phyloP scores from a whole-genome alignment of 164 flowering plant species.

The Santalum album region DNA sequence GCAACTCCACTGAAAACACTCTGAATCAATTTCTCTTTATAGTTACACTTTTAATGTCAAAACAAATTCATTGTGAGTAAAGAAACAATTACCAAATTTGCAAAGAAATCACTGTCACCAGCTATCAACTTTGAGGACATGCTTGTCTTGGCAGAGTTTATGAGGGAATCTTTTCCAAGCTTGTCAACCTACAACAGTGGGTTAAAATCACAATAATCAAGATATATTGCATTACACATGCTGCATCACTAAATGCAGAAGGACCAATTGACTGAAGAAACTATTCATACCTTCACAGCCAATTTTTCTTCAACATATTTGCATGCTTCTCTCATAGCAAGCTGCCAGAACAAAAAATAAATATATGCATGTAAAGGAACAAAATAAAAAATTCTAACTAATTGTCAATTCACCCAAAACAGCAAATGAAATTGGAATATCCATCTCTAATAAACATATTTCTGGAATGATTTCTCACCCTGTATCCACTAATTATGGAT shows the following conservation, averaged over 20 bases:
- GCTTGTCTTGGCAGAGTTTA: slow-evolving; percentile 97
- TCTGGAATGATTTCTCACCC: slow-evolving; percentile 39
- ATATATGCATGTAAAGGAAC: too few species aligned
- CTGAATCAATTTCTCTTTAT: too few species aligned
- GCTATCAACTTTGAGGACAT: slow-evolving; percentile 93
- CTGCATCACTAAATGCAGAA: background rate
- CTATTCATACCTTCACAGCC: slow-evolving; percentile 57
- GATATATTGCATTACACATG: background rate
- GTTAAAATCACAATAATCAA: slow-evolving; percentile 3
- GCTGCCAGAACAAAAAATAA: slow-evolving; percentile 32
- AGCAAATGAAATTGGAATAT: too few species aligned
- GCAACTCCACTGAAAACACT: too few species aligned
- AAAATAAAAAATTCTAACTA: too few species aligned
- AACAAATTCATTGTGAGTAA: too few species aligned
- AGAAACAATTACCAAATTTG: slow-evolving; percentile 69
- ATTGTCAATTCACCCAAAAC: too few species aligned
- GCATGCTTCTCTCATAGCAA: slow-evolving; percentile 91
- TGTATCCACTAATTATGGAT: slow-evolving; percentile 92
- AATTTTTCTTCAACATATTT: slow-evolving; percentile 82
- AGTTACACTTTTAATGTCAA: too few species aligned
- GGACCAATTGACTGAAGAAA: too few species aligned
- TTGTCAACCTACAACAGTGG: slow-evolving; percentile 71
- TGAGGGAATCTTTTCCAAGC: slow-evolving; percentile 81
- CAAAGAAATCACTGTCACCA: slow-evolving; percentile 88
- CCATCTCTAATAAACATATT: too few species aligned